Conservation (phyloP, 2,329 filamentous ascomycete genomes). For the Pseudocercospora pini-densiflorae region DNA sequence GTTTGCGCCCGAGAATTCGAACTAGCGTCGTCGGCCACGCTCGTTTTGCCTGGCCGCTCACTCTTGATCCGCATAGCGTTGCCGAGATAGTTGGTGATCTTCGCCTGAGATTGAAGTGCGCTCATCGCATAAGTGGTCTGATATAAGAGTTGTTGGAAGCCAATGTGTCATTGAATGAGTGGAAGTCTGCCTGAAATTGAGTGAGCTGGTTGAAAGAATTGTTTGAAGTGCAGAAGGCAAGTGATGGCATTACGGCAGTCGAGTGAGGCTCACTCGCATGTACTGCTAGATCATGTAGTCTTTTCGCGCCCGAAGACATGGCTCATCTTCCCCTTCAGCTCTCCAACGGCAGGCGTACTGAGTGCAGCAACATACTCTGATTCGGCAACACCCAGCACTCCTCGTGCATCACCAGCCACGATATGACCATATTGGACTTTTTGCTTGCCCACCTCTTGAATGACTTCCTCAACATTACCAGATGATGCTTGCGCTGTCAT, state of each 20-base stretch:
- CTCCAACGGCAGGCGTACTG: background rate
- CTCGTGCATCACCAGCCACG: constrained; percentile 15
- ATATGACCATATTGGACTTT: constrained; percentile 19
- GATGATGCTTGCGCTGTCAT: constrained; percentile 3
- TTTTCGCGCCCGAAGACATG: background rate
- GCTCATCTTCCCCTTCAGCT: background rate
- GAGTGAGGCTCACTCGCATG: background rate
- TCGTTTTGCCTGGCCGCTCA: background rate
- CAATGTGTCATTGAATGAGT: background rate
- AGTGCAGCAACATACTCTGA: constrained; percentile 13
- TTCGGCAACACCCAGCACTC: constrained; percentile 17
- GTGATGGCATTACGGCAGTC: background rate
- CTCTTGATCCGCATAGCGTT: background rate
- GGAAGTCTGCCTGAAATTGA: background rate
- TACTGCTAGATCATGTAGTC: background rate
- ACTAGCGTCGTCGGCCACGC: background rate
- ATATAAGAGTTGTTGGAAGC: background rate
- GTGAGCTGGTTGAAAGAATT: background rate
- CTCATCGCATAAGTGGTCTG: background rate
- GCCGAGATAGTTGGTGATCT: background rate
- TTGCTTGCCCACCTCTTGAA: constrained; percentile 12
- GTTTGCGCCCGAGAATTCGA: background rate
- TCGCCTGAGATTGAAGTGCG: background rate
- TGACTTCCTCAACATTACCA: constrained; percentile 1
- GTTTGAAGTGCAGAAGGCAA: background rate